Percentiles rank a stretch among this genome's conserved stretches.
These are phyloP conservation scores for Zymoseptoria crescenta DNA, from an alignment of 2,329 filamentous ascomycete species.

Conservation along the genomic window DNA sequence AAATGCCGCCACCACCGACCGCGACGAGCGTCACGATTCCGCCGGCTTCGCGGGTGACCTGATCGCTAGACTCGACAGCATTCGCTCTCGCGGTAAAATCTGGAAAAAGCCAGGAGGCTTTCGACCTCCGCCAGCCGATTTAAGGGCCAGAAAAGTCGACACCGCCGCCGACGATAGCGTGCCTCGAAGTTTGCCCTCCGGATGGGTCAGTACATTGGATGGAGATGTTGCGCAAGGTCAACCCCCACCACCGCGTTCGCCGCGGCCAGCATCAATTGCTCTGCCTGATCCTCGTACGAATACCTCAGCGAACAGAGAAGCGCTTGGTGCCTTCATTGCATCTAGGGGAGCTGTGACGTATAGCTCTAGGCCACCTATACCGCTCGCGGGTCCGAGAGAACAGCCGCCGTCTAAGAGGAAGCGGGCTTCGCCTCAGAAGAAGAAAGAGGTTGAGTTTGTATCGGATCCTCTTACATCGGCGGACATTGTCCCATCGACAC, in stretches of 20 bases:
- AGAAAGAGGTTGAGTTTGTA: neutral
- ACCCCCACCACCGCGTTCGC: neutral
- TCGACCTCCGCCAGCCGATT: neutral
- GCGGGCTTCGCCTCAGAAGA: neutral
- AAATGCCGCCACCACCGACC: neutral
- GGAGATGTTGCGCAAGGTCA: neutral
- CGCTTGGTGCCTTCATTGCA: neutral
- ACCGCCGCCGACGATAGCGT: neutral
- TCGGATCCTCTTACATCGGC: neutral
- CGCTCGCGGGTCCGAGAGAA: neutral
- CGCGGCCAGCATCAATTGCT: neutral
- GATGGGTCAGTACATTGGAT: neutral
- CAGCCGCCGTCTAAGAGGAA: neutral
- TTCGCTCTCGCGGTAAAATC: neutral
- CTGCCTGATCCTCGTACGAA: neutral
- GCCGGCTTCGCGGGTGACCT: neutral
- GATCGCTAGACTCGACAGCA: neutral
- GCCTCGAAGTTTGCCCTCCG: neutral
- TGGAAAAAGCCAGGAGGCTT: neutral
- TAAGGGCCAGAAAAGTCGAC: neutral
- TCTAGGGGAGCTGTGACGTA: neutral
- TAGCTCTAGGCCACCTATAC: neutral
- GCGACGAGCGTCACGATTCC: neutral
- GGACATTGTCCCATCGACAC: neutral
- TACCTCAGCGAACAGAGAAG: neutral